Percentiles rank a stretch among this genome's conserved stretches.
Conservation (phyloP, 176 grass and related monocot species). For the Canna indica region DNA sequence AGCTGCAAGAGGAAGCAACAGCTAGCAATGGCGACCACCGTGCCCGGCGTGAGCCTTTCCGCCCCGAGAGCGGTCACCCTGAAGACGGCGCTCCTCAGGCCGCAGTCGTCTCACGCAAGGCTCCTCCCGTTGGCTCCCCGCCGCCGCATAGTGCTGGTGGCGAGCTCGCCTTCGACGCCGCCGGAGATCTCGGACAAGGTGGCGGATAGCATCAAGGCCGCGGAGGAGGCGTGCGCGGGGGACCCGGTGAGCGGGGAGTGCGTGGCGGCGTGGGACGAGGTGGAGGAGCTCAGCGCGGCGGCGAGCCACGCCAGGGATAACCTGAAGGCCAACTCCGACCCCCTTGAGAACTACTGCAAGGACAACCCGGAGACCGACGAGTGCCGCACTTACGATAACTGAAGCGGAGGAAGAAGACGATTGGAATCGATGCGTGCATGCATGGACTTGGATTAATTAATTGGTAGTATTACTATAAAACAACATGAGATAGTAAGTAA, state of each 20-base stretch:
- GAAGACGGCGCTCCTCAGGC: slow-evolving; percentile 20
- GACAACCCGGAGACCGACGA: slow-evolving; percentile 83
- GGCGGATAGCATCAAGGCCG: slow-evolving; percentile 86
- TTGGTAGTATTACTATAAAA: not conserved
- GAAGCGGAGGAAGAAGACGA: not conserved
- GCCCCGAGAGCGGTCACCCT: slow-evolving; percentile 21
- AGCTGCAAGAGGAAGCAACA: not conserved
- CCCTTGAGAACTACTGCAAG: slow-evolving; percentile 90
- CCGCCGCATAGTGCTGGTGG: slow-evolving; percentile 23
- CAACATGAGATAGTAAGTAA: not conserved
- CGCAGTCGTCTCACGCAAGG: not conserved
- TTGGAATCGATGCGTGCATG: not conserved
- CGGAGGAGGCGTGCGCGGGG: slow-evolving; percentile 56
- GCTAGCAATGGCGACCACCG: slow-evolving; percentile 36
- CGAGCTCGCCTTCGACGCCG: slow-evolving; percentile 54
- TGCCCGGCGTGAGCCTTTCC: slow-evolving; percentile 36
- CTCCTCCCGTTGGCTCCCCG: not conserved
- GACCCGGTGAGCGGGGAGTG: slow-evolving; percentile 39
- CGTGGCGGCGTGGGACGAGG: slow-evolving; percentile 83
- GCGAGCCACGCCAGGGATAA: slow-evolving; percentile 94
- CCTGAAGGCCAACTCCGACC: slow-evolving; percentile 56
- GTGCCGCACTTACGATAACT: slow-evolving; percentile 90
- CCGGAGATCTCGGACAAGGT: slow-evolving; percentile 61
- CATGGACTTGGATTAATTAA: too few relatives aligned
- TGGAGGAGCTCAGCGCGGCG: slow-evolving; percentile 84